Percentiles rank a stretch among this genome's conserved stretches.
phyloP scores from a whole-genome alignment of 176 grass and related monocot genomes.

The Urochloa ruziziensis region DNA sequence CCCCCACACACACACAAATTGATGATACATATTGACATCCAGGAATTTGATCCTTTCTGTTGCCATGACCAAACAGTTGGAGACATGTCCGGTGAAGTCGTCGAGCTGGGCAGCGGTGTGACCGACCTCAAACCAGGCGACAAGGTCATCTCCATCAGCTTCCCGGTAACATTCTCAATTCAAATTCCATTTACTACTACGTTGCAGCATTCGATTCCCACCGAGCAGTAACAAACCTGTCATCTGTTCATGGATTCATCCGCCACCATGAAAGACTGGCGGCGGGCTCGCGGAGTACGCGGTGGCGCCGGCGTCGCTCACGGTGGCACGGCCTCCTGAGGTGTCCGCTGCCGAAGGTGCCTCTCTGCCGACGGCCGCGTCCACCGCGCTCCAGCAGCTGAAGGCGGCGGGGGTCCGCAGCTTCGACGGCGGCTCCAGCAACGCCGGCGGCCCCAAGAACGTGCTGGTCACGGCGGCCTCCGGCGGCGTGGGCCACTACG shows the following conservation, averaged over 20 bases:
- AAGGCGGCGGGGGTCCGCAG: conserved; percentile 42
- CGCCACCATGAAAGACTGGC: conserved; percentile 36
- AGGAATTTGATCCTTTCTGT: neutral
- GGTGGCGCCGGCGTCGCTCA: conserved; percentile 37
- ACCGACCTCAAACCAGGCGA: conserved; percentile 71
- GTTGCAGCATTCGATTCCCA: neutral
- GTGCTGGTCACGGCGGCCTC: conserved; percentile 85
- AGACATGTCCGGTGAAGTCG: conserved; percentile 70
- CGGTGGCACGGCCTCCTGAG: conserved; percentile 53
- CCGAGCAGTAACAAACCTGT: neutral
- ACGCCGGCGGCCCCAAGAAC: conserved; percentile 19
- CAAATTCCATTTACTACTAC: neutral
- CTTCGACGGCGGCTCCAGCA: conserved; percentile 41
- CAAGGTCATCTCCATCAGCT: conserved; percentile 66
- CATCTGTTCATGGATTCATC: neutral
- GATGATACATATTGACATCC: neutral
- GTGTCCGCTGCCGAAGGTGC: conserved; percentile 58
- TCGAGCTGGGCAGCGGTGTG: conserved; percentile 61
- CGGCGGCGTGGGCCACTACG: conserved; percentile 75
- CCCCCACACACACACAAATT: too few relatives aligned
- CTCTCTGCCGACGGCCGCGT: conserved; percentile 46
- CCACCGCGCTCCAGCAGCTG: conserved; percentile 65
- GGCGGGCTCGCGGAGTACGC: conserved; percentile 68
- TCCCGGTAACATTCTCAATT: conserved; percentile 40
- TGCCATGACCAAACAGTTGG: conserved; percentile 39